A percentile compares a stretch with the other conserved stretches of the same genome.
Conservation (phyloP, 371 early-diverging fungal genomes). For the Globomyces sp. region DNA sequence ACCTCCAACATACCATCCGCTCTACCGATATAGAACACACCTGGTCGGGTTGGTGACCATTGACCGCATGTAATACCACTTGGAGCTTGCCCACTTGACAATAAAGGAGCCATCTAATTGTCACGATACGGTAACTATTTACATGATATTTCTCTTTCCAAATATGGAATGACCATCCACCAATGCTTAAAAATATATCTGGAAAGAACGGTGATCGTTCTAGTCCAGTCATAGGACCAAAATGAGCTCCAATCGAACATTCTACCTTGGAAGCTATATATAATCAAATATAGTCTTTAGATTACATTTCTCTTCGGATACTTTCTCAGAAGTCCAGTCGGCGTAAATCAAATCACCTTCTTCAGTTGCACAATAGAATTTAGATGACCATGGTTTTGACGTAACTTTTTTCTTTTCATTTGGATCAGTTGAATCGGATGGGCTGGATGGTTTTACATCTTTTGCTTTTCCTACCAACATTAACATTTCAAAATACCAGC, state of each 20-base stretch:
- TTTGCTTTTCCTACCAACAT: background rate
- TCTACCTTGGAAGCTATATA: slow-evolving; percentile 49
- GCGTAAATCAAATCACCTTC: slow-evolving; percentile 58
- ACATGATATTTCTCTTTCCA: slow-evolving; percentile 52
- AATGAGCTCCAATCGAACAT: slow-evolving; percentile 44
- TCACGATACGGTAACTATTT: background rate
- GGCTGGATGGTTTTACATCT: background rate
- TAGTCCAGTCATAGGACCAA: slow-evolving; percentile 51
- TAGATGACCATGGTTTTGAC: slow-evolving; percentile 24
- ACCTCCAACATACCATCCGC: slow-evolving; percentile 54
- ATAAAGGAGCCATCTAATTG: slow-evolving; percentile 43
- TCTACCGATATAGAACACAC: slow-evolving; percentile 55
- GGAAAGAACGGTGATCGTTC: slow-evolving; percentile 56
- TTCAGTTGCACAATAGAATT: slow-evolving; percentile 56
- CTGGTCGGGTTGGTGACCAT: slow-evolving; percentile 60
- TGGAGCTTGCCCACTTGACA: slow-evolving; percentile 37
- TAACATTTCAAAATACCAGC: too few species aligned
- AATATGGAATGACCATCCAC: slow-evolving; percentile 55
- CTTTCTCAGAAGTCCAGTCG: slow-evolving; percentile 54
- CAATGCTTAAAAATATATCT: slow-evolving; percentile 51
- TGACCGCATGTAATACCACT: slow-evolving; percentile 38
- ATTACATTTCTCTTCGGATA: slow-evolving; percentile 44
- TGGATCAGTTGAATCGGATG: background rate
- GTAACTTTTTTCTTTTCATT: slow-evolving; percentile 1
- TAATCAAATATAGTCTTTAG: background rate